These are phyloP conservation scores for Neurospora sp. DNA, from an alignment of 2,329 filamentous ascomycete species.

Conservation along the genomic window DNA sequence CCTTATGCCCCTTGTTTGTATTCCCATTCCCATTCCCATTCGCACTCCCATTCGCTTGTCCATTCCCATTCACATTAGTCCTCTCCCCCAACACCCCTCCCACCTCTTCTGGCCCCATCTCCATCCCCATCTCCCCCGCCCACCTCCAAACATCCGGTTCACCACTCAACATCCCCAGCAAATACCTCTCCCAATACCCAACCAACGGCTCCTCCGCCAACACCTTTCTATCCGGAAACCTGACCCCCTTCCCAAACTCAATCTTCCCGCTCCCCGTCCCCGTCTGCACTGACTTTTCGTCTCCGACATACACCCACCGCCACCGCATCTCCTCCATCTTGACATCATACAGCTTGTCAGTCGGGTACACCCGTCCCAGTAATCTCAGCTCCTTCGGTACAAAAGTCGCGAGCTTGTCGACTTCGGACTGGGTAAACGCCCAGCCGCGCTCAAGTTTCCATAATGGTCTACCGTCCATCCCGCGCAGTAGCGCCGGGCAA, in stretches of 20 bases:
- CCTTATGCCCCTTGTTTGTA: not conserved
- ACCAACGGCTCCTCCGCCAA: slow-evolving; percentile 25
- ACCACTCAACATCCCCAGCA: slow-evolving; percentile 16
- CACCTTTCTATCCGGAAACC: slow-evolving; percentile 15
- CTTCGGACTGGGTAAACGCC: not conserved
- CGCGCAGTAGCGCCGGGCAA: slow-evolving; percentile 19
- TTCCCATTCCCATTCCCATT: not conserved
- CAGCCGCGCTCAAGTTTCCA: slow-evolving; percentile 19
- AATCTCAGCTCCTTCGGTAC: slow-evolving; percentile 10
- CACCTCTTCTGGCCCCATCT: not conserved
- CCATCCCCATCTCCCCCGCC: not conserved
- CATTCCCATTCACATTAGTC: not conserved
- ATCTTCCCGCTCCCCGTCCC: slow-evolving; percentile 1
- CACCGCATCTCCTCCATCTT: slow-evolving; percentile 19
- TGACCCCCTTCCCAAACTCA: slow-evolving; percentile 7
- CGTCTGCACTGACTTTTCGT: not conserved
- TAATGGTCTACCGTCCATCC: slow-evolving; percentile 7
- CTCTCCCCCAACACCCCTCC: not conserved
- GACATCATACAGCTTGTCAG: slow-evolving; percentile 17
- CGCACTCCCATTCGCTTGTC: not conserved
- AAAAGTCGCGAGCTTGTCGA: not conserved
- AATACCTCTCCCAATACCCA: slow-evolving; percentile 25
- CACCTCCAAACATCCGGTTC: slow-evolving; percentile 19
- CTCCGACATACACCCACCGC: slow-evolving; percentile 20
- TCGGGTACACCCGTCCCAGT: slow-evolving; percentile 11